Base-by-base conservation (phyloP, 1,284 basidiomycete genomes). In the Trametes polyzona region DNA sequence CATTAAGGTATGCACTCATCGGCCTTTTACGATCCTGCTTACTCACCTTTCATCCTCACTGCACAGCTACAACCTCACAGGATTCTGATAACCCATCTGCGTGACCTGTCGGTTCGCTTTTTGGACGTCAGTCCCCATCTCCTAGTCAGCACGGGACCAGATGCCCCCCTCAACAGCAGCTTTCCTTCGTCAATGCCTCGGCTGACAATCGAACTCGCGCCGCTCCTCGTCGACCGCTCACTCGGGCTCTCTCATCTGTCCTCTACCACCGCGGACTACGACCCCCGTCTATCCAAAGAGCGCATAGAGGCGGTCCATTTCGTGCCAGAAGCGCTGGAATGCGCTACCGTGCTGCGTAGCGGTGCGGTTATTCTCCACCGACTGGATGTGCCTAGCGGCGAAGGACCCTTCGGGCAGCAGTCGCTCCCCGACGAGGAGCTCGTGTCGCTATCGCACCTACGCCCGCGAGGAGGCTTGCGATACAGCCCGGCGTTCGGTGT, bases 51-150 rank as follows among this genome's bases (percentile, higher is more conserved):
- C 32, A 17, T 43, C 42, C 42, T 29, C 47, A 41, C 12, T 19
- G 43, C 33, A 21, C 56, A 86, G 84, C 81, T 80, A 65, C 88
- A 93, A 67, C 80, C 81, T 10, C 83, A 82, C 64, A 83, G 90
- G 17, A 72, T 94, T 19, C 71, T 93, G n/a, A 73, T 88, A 1
- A 88, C 88, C 0, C 78, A 77, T 51, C 86, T 92, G 65, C 73
- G 75, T 2, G 86, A 93, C 66, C 73, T 84, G n/a, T 83, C 80
- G 1, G 73, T 95, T 21, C 81, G 78, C 48, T 87, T 92, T 65
- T 80, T 81, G 57, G 90, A 93, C 67, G 72, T 86, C 37, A 92
- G 87, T 51, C 77, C 85, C 0, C 88, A 90, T 55, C 74, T 92
- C 3, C 76, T 91, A 12, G 68, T 85, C 29, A 78, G 77, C 70